Evolutionary conservation across 2,329 filamentous ascomycete genomes (phyloP).

Genomic region (Diaporthe citriasiana): DNA sequence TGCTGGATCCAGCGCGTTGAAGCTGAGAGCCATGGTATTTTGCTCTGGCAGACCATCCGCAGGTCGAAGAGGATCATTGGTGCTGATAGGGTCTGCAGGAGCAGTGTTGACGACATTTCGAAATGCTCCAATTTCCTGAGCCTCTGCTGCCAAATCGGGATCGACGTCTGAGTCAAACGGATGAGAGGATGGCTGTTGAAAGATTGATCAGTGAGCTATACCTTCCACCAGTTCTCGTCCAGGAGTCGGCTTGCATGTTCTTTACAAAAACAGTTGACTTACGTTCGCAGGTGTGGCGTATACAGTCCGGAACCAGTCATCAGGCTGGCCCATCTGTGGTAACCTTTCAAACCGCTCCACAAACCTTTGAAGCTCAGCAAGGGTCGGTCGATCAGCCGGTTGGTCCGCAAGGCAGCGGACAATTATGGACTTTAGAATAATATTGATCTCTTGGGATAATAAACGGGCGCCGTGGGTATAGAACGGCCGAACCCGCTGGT

Average conservation of each 20-base stretch:
- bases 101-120: neutral
- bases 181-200: neutral
- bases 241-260: too few species aligned
- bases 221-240: neutral
- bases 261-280: neutral
- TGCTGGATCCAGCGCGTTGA: neutral
- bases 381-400: constrained; percentile 14
- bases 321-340: neutral
- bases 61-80: neutral
- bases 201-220: neutral
- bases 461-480: constrained; percentile 12
- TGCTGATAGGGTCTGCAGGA: neutral
- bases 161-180: neutral
- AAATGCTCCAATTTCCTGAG: neutral
- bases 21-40: neutral
- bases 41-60: neutral
- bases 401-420: constrained; percentile 28
- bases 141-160: neutral
- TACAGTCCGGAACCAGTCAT: neutral
- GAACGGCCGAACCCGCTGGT: neutral
- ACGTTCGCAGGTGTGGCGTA: constrained; percentile 1
- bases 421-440: neutral
- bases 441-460: neutral
- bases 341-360: neutral
- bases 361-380: constrained; percentile 11